phyloP scores from a whole-genome alignment of 2,329 filamentous ascomycete genomes.

The Didymellaceae sp. region DNA sequence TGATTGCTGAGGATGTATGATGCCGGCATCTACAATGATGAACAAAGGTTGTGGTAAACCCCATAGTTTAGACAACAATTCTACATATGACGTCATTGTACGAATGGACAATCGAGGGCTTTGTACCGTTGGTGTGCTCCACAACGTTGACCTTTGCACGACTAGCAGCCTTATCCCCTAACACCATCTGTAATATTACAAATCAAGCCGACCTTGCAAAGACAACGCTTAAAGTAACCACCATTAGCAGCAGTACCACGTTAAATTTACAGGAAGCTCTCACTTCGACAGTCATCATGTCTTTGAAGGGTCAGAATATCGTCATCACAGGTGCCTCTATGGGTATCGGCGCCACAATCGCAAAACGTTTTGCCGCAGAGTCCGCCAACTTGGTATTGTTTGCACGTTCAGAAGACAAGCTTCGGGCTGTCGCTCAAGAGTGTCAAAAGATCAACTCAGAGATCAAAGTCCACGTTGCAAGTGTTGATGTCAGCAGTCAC shows the following conservation, averaged over 20 bases:
- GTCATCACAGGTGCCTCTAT: constrained; percentile 53
- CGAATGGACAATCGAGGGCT: background rate
- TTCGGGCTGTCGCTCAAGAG: constrained; percentile 27
- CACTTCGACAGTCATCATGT: constrained; percentile 24
- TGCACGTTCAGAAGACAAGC: constrained; percentile 46
- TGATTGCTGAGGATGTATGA: no score
- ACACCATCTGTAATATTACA: constrained; percentile 2
- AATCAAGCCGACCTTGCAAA: background rate
- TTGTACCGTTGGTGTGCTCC: background rate
- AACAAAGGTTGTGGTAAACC: no score
- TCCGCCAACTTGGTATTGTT: constrained; percentile 54
- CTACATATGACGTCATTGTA: constrained; percentile 10
- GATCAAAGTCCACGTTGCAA: constrained; percentile 35
- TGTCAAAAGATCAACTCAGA: constrained; percentile 14
- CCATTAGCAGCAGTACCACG: background rate
- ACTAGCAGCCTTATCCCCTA: background rate
- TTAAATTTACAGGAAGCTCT: background rate
- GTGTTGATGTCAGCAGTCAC: constrained; percentile 46
- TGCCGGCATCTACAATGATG: no score
- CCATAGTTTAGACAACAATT: no score
- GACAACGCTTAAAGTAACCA: background rate
- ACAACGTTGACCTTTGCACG: background rate
- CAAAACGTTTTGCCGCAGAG: constrained; percentile 47
- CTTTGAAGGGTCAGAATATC: constrained; percentile 32
- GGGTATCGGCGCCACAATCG: constrained; percentile 57